Conservation (phyloP, 2,329 filamentous ascomycete genomes). For the Calonectria montana region DNA sequence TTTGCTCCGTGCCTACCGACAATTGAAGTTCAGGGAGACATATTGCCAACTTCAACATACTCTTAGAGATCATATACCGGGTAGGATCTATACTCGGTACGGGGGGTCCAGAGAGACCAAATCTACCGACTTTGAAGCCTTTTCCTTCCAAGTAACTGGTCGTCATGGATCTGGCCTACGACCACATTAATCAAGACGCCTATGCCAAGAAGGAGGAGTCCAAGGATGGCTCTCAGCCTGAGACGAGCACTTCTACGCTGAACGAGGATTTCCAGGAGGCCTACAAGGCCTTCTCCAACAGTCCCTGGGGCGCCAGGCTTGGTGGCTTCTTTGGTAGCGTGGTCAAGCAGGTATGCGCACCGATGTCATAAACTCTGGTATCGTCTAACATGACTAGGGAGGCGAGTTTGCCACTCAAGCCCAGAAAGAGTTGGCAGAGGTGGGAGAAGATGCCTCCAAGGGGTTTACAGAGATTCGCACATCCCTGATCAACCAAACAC, state of each 20-base stretch:
- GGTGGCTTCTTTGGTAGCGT: conserved; percentile 91
- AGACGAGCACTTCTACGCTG: conserved; percentile 66
- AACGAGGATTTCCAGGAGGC: conserved; percentile 94
- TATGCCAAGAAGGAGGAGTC: conserved; percentile 67
- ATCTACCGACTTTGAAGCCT: background rate
- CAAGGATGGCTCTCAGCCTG: conserved; percentile 54
- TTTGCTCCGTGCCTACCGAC: conserved; percentile 23
- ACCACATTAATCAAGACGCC: conserved; percentile 91
- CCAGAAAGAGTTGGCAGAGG: conserved; percentile 83
- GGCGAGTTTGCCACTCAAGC: conserved; percentile 87
- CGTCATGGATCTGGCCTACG: conserved; percentile 94
- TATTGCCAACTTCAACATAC: conserved; percentile 25
- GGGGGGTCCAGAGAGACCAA: background rate
- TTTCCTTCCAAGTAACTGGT: background rate
- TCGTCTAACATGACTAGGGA: conserved; percentile 62
- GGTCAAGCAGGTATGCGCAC: conserved; percentile 81
- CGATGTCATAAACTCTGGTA: conserved; percentile 2
- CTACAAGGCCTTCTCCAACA: conserved; percentile 91
- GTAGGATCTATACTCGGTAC: background rate
- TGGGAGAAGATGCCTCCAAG: conserved; percentile 84
- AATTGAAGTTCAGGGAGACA: conserved; percentile 26
- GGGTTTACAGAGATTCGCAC: conserved; percentile 79
- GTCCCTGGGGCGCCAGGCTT: conserved; percentile 89
- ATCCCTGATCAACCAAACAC: conserved; percentile 77
- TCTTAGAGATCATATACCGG: background rate